Conservation (phyloP, 495 filamentous ascomycete species). For the Penicillium lagena region DNA sequence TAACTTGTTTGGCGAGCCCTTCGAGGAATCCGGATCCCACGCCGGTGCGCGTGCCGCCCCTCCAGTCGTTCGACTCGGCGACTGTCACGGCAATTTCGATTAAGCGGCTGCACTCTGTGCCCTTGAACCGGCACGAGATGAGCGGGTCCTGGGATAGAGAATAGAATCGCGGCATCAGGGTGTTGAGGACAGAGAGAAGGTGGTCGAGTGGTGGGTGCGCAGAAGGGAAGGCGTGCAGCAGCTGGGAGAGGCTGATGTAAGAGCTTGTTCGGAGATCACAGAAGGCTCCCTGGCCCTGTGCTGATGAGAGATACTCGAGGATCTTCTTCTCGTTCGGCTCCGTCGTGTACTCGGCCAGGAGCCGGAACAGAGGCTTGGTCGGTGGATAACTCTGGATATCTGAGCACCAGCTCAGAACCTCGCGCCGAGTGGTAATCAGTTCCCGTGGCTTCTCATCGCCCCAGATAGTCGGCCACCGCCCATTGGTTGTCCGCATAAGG, state of each 20-base stretch:
- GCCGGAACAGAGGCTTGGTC: constrained; percentile 77
- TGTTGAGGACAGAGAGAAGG: constrained; percentile 72
- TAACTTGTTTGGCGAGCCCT: constrained; percentile 62
- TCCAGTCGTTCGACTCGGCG: constrained; percentile 81
- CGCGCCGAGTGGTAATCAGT: constrained; percentile 79
- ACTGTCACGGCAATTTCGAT: constrained; percentile 94
- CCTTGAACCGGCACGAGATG: constrained; percentile 62
- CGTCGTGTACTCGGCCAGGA: constrained; percentile 78
- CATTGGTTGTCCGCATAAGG: constrained; percentile 65
- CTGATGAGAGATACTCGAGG: constrained; percentile 74
- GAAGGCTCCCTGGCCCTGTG: constrained; percentile 88
- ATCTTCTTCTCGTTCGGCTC: constrained; percentile 82
- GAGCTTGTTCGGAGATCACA: constrained; percentile 91
- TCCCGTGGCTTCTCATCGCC: constrained; percentile 81
- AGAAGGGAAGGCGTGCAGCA: constrained; percentile 88
- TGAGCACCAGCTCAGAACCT: constrained; percentile 89
- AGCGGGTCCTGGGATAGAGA: constrained; percentile 95
- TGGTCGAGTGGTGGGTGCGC: constrained; percentile 77
- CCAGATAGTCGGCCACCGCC: constrained; percentile 97
- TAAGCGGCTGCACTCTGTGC: constrained; percentile 67
- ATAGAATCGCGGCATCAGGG: constrained; percentile 96
- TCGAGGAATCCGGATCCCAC: constrained; percentile 83
- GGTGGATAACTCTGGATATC: constrained; percentile 91
- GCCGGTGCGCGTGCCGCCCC: constrained; percentile 57
- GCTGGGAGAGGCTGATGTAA: constrained; percentile 74